Base-by-base conservation (phyloP, 768 basidiomycete species). In the Hortiboletus campestris region DNA sequence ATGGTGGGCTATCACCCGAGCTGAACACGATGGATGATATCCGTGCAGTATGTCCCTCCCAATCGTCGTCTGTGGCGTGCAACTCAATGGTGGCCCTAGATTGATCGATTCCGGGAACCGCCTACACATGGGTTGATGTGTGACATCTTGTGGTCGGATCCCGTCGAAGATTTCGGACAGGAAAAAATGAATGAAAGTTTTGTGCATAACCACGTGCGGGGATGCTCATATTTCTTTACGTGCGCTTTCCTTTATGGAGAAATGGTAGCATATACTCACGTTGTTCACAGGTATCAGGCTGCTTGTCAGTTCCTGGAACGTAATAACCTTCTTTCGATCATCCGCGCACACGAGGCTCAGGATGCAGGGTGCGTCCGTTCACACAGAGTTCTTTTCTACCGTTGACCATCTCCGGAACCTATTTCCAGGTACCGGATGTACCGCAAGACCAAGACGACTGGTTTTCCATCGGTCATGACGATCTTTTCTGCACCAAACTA, bases 391-490 rank as follows among this genome's bases (percentile, higher is more conserved):
- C 8, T 17, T 36, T 36, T 48, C 19, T 41, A 14, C 20, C 22
- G 14, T 41, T 55, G 13, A 43, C 45, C 32, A 48, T 42, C 28
- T 47, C 39, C 44, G 25, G 51, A 8, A 32, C 34, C 2, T 0
- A 32, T 39, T 16, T 50, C 2, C 60, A 94, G 92, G 13, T 97
- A 96, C 70, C 91, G 95, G 51, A 98, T 98, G 97, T 98, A 98
- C 69, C 91, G 94, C 62, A 99, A 99, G 75, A 98, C 96, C 6
- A 93, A 94, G 74, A 90, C 92, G 19, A 98, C 95, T 0, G 95
- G 96, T 7, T 98, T 99, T 79, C 96, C 97, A 17, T 96, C 94
- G 16, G 95, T 99, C 55, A 98, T 99, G 94, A 98, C 96, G n/a
- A 94, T 99, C 66, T 99, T 99, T 76, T 95, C 92, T 16, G 95